phyloP scores from a whole-genome alignment of 345 rosid genomes.

The Streptanthus diversifolius region DNA sequence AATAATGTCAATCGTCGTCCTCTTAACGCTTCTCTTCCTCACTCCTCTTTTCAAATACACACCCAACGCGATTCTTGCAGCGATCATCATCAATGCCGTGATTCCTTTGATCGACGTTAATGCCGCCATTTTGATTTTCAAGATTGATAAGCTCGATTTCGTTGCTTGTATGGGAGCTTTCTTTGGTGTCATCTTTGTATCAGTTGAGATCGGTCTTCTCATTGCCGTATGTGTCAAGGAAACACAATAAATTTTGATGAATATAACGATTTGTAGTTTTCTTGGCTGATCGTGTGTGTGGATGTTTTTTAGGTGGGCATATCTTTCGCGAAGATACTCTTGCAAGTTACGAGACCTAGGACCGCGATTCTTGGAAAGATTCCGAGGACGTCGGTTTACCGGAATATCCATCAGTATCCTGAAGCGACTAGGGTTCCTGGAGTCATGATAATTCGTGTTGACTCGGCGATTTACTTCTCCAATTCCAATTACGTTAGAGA shows the following conservation, averaged over 20 bases:
- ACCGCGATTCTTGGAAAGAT: conserved; percentile 76
- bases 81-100: conserved; percentile 73
- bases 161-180: conserved; percentile 77
- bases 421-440: conserved; percentile 68
- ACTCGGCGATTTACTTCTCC: conserved; percentile 81
- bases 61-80: conserved; percentile 62
- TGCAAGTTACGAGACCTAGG: conserved; percentile 83
- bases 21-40: conserved; percentile 54
- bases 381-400: conserved; percentile 58
- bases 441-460: conserved; percentile 69
- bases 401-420: conserved; percentile 70
- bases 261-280: background rate
- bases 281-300: background rate
- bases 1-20: conserved; percentile 61
- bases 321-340: conserved; percentile 75
- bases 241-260: background rate
- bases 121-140: conserved; percentile 57
- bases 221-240: conserved; percentile 46
- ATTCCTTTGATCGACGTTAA: conserved; percentile 51
- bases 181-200: conserved; percentile 64
- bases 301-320: conserved; percentile 50
- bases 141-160: conserved; percentile 74
- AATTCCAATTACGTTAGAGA: conserved; percentile 74
- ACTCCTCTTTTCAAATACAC: conserved; percentile 75
- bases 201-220: conserved; percentile 69